A percentile compares a stretch with the other conserved stretches of the same genome.
phyloP scores from a whole-genome alignment of 1,284 basidiomycete genomes.

The Hemileia vastatrix region DNA sequence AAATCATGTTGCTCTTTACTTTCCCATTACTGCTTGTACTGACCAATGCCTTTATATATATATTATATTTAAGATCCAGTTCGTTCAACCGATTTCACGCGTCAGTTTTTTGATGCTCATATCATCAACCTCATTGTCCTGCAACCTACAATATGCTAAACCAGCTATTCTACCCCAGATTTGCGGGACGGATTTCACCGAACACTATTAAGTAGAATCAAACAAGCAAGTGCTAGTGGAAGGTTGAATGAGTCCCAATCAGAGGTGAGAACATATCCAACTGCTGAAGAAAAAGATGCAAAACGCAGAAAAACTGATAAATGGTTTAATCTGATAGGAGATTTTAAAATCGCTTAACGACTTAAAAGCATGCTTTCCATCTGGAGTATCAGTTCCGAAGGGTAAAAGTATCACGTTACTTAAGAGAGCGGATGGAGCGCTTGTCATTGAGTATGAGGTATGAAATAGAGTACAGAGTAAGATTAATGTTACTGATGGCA shows the following conservation, averaged over 20 bases:
- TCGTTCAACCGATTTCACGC: constrained; percentile 26
- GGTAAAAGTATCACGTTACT: constrained; percentile 47
- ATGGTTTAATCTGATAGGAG: constrained; percentile 22
- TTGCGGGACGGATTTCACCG: constrained; percentile 76
- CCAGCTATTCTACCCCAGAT: constrained; percentile 49
- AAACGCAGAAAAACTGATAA: constrained; percentile 25
- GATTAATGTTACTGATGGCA: too few relatives aligned
- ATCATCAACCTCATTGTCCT: not conserved
- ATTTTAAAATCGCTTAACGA: constrained; percentile 23
- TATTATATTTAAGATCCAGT: not conserved
- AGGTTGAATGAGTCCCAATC: constrained; percentile 16
- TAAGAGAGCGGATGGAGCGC: constrained; percentile 35
- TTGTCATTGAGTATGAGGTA: constrained; percentile 46
- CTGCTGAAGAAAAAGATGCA: not conserved
- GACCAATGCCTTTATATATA: not conserved
- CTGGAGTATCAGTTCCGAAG: constrained; percentile 46
- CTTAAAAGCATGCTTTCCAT: constrained; percentile 49
- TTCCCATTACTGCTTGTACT: constrained; percentile 2
- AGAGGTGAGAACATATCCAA: not conserved
- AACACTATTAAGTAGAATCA: constrained; percentile 59
- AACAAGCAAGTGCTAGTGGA: constrained; percentile 46
- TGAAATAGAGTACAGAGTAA: too few relatives aligned
- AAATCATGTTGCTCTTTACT: too few relatives aligned
- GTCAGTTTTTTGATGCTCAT: constrained; percentile 10
- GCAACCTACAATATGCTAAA: not conserved